Evolutionary conservation across 768 basidiomycete genomes (phyloP), one percentile per base, ranked within the genome.

Genomic region (Sarcomyxa edulis): DNA sequence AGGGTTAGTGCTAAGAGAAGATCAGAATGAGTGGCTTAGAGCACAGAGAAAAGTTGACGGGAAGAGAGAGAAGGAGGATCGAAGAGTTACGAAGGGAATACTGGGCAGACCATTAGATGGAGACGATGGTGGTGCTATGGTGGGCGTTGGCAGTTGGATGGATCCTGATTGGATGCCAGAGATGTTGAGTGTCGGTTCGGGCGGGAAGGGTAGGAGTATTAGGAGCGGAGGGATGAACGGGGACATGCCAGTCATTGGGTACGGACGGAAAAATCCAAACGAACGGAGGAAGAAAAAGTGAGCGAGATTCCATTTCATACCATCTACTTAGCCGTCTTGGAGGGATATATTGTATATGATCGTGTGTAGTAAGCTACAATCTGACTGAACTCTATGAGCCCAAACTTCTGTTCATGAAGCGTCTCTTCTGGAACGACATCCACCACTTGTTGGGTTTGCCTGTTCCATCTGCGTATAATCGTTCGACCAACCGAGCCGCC

Each of bases 381-480:
- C 25, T 30, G 29, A 14, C 20, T 32, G 24, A 22, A n/a, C n/a
- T 46, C 64, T 70, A 85, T 54, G 75, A 73, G 42, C 79, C 82
- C 58, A 91, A 60, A 60, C 87, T 90, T 56, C 89, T 81, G 66
- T 90, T 89, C 89, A 92, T 92, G 76, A 92, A 92, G 18, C 89
- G 78, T 56, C 94, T 77, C 76, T 96, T 97, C 63, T 94, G 92
- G 80, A 98, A 99, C 15, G 89, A 87, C 91, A 97, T 95, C 96
- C 96, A 99, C 96, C 96, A 99, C 62, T 99, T 99, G 72, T 87
- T 96, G 5, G 96, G 94, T 59, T 89, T 94, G 42, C 84, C 84
- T 3, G 87, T 84, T 5, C 93, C 93, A 57, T 95, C 91, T 26
- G 83, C 89, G 59, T 99, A 99, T 34, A 99, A 67, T 36, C 80